phyloP scores from a whole-genome alignment of 306 rosid genomes.

The Boehmeria nivea region DNA sequence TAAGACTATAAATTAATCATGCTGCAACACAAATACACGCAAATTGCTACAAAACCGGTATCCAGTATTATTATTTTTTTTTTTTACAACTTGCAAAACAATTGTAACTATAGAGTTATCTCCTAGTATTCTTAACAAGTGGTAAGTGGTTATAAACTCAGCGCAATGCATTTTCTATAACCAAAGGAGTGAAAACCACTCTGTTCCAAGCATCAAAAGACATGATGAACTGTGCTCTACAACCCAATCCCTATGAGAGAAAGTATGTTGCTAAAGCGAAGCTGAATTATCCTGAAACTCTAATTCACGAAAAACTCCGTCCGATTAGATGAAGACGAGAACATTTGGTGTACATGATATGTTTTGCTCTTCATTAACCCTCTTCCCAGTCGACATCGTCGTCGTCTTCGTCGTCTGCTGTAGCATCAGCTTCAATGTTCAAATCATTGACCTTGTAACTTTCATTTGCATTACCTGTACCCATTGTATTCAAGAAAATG shows the following conservation, averaged over 20 bases:
- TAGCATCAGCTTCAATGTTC: conserved; percentile 68
- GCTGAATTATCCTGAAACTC: neutral
- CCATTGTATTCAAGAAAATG: neutral
- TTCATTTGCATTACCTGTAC: conserved; percentile 50
- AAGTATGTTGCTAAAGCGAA: neutral
- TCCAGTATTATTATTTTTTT: no score
- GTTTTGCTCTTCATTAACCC: conserved; percentile 42
- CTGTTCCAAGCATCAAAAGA: no score
- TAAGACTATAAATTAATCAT: no score
- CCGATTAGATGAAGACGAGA: neutral
- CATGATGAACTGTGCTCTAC: no score
- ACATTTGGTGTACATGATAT: neutral
- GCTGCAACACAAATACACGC: no score
- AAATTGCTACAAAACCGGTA: no score
- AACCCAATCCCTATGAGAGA: neutral
- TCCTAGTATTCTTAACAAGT: no score
- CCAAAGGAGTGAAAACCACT: no score
- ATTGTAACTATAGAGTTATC: no score
- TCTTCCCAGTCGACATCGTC: conserved; percentile 92
- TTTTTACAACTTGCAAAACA: no score
- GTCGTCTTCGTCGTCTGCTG: conserved; percentile 52
- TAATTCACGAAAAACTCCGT: neutral
- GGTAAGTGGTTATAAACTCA: no score
- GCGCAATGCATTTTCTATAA: no score
- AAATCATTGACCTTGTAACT: conserved; percentile 66